Base-by-base conservation (phyloP, 179 eudicot genomes). In the Sideroxylon spinosum region DNA sequence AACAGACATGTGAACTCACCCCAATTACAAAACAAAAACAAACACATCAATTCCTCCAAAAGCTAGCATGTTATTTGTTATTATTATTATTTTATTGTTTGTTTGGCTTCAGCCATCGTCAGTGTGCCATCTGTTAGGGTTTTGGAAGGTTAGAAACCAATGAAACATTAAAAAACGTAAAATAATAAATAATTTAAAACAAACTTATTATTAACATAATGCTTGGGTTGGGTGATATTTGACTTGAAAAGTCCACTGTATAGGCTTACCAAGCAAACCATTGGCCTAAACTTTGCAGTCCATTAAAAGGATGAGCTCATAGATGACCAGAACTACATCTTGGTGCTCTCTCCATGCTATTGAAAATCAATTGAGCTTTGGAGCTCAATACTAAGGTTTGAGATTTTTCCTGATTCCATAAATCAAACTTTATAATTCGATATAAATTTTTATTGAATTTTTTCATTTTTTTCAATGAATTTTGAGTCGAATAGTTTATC, bases 1-100 rank as follows among this genome's bases (percentile, higher is more conserved):
- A 26, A 17, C 20, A 78, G 8, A 62, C 82, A 78, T 84, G 86
- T 84, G 84, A 84, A 78, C 75, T 78, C 79, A 20, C 32, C 14
- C 62, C 4, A 70, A 75, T 53, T 66, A 48, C 68, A 55, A 56
- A 50, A 37, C 44, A 37, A 52, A 55, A 76, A 64, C 44, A 52
- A 23, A 71, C 62, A 60, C 13, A 80, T 68, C 59, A 60, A 50
- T 53, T 80, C 44, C 49, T 37, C 71, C 71, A 76, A 25, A 68
- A 37, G 44, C 5, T 37, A 37, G 53, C 26, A 55, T 17, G 48
- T 23, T 52, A 29, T 23, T 60, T 46, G 37, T 28, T 19, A 11
- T 22, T 71, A 28, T 52, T 3, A 28, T 50, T 50, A 9, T 20
- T 16, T 57, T 1, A 37, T 37, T 37, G 44, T 37, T 37, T 37